These are phyloP conservation scores for Pythium monospermum DNA, from an alignment of 352 stramenopile genomes.

Conservation along the genomic window DNA sequence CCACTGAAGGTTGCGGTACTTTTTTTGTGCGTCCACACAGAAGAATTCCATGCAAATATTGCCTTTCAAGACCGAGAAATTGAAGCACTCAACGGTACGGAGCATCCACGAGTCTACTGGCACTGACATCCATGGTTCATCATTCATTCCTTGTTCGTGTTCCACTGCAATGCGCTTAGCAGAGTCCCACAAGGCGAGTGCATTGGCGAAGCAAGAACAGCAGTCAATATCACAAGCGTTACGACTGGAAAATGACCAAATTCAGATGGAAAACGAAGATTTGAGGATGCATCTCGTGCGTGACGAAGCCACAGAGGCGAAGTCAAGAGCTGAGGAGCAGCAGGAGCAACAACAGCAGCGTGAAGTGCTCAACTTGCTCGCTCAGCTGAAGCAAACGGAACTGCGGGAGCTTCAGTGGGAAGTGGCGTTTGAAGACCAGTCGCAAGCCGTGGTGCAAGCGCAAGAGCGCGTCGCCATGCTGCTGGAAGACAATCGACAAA, in stretches of 20 bases:
- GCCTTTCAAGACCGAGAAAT: not conserved
- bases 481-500: conserved; percentile 27
- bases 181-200: no score
- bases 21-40: not conserved
- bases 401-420: conserved; percentile 36
- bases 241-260: not conserved
- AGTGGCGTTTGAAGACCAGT: conserved; percentile 30
- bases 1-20: no score
- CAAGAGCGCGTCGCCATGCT: conserved; percentile 38
- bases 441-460: conserved; percentile 15
- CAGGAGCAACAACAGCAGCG: conserved; percentile 16
- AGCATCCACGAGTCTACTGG: not conserved
- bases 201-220: not conserved
- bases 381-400: conserved; percentile 35
- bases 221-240: not conserved
- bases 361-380: conserved; percentile 28
- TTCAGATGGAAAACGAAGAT: conserved; percentile 20
- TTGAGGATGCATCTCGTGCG: not conserved
- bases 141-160: no score
- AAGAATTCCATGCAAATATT: not conserved
- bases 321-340: conserved; percentile 1
- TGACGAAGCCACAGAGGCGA: not conserved
- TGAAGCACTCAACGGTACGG: not conserved
- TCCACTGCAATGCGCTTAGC: no score
- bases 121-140: not conserved